These are phyloP conservation scores for Blumeriella jaapii DNA, from an alignment of 2,329 filamentous ascomycete species.

Conservation along the genomic window DNA sequence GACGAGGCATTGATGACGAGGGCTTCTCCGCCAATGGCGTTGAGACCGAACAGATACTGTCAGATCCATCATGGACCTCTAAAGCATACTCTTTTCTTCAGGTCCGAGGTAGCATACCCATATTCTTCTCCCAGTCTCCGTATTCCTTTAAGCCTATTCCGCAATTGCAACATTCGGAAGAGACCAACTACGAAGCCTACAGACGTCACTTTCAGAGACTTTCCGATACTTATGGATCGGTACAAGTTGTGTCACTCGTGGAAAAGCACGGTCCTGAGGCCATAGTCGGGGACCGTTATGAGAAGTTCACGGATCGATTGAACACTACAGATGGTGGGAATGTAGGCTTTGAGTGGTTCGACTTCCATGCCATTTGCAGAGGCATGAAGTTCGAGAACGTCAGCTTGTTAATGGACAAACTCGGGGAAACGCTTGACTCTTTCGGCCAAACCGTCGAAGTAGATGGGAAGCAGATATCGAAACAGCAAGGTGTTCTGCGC, in stretches of 20 bases:
- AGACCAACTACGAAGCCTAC: slow-evolving; percentile 69
- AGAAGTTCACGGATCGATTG: slow-evolving; percentile 52
- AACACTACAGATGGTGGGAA: slow-evolving; percentile 47
- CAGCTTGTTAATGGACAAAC: slow-evolving; percentile 58
- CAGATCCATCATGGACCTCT: slow-evolving; percentile 52
- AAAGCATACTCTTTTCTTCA: slow-evolving; percentile 79
- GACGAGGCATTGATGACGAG: slow-evolving; percentile 81
- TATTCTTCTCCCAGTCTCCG: slow-evolving; percentile 91
- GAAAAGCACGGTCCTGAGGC: slow-evolving; percentile 80
- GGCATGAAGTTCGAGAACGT: slow-evolving; percentile 99
- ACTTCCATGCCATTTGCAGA: slow-evolving; percentile 84
- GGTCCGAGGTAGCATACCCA: slow-evolving; percentile 77
- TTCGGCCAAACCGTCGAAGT: slow-evolving; percentile 58
- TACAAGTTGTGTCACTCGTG: slow-evolving; percentile 75
- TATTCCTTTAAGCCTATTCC: slow-evolving; percentile 88
- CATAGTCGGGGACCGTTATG: slow-evolving; percentile 67
- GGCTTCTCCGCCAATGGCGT: slow-evolving; percentile 83
- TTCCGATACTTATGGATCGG: slow-evolving; percentile 54
- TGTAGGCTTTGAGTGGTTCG: slow-evolving; percentile 86
- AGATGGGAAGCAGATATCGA: slow-evolving; percentile 32
- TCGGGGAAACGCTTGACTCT: slow-evolving; percentile 55
- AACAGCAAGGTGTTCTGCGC: slow-evolving; percentile 67
- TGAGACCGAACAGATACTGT: slow-evolving; percentile 91
- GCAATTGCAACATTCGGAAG: slow-evolving; percentile 65
- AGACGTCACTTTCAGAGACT: slow-evolving; percentile 67